Conservation (phyloP, 1,139 yeast genomes). For the Suzukiozyma palmioleophila region DNA sequence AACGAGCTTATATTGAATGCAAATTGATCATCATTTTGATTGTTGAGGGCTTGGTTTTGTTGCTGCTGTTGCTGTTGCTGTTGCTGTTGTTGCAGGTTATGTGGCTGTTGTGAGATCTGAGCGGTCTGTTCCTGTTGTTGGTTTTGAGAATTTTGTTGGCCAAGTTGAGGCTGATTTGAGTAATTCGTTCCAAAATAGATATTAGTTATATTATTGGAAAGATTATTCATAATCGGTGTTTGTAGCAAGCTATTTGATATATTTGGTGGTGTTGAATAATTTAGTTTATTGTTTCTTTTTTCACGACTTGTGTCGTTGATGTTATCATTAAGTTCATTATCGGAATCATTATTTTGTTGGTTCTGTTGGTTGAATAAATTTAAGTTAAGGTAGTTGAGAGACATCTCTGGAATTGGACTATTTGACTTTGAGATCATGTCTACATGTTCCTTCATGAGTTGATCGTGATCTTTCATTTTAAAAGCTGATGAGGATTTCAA, state of each 20-base stretch:
- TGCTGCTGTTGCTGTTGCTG: slow-evolving; percentile 2
- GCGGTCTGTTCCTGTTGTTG: slow-evolving; percentile 2
- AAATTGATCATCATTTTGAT: slow-evolving; percentile 26
- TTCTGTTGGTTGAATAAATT: slow-evolving; percentile 4
- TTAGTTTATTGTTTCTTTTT: background rate
- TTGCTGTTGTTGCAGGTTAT: slow-evolving; percentile 2
- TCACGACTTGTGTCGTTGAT: background rate
- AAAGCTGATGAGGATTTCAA: background rate
- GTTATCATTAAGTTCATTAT: background rate
- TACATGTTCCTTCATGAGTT: background rate
- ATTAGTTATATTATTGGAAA: slow-evolving; percentile 32
- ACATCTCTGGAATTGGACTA: slow-evolving; percentile 4
- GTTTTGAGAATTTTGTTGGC: background rate
- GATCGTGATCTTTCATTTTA: background rate
- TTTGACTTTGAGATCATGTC: background rate
- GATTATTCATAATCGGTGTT: slow-evolving; percentile 27
- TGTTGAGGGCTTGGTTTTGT: slow-evolving; percentile 3
- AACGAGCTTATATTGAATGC: slow-evolving; percentile 36
- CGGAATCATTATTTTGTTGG: slow-evolving; percentile 1
- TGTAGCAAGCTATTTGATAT: slow-evolving; percentile 20
- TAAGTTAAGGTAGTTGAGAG: slow-evolving; percentile 4
- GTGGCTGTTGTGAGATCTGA: slow-evolving; percentile 1
- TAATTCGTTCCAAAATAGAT: slow-evolving; percentile 29
- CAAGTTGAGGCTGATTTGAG: slow-evolving; percentile 11
- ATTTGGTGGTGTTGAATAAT: slow-evolving; percentile 11